Conservation (phyloP, 768 basidiomycete genomes). For the Russula griseocarnosa region DNA sequence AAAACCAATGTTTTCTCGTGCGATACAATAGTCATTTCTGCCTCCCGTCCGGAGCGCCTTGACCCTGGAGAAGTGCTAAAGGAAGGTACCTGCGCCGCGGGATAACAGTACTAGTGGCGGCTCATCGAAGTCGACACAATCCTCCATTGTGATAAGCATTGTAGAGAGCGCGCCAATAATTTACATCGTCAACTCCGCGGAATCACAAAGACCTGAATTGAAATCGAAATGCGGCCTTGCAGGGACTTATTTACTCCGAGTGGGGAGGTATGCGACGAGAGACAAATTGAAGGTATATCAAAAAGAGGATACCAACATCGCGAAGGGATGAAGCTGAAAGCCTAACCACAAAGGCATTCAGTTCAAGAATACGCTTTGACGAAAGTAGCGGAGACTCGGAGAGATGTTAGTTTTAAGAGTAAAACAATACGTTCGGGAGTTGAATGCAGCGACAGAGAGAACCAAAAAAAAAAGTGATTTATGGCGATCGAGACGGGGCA, state of each 20-base stretch:
- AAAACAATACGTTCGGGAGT: not conserved
- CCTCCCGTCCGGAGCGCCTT: not conserved
- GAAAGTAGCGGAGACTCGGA: not conserved
- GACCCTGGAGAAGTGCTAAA: not conserved
- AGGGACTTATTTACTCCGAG: not conserved
- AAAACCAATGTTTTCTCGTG: too few species aligned
- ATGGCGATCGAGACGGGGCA: not conserved
- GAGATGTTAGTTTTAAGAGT: not conserved
- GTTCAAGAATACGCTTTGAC: not conserved
- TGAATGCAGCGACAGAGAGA: not conserved
- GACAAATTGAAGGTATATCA: too few species aligned
- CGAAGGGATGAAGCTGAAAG: conserved; percentile 5
- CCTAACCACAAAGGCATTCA: not conserved
- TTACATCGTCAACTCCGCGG: not conserved
- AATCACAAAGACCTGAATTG: too few species aligned
- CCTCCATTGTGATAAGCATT: not conserved
- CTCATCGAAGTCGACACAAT: not conserved
- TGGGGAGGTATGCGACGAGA: not conserved
- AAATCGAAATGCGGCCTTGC: not conserved
- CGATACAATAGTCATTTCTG: not conserved
- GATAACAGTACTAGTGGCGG: too few species aligned
- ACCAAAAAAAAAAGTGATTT: too few species aligned
- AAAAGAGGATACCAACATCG: not conserved
- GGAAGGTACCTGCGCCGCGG: not conserved
- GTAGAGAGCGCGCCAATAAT: not conserved